phyloP scores from a whole-genome alignment of 441 rosid species.

The Gossypium davidsonii region DNA sequence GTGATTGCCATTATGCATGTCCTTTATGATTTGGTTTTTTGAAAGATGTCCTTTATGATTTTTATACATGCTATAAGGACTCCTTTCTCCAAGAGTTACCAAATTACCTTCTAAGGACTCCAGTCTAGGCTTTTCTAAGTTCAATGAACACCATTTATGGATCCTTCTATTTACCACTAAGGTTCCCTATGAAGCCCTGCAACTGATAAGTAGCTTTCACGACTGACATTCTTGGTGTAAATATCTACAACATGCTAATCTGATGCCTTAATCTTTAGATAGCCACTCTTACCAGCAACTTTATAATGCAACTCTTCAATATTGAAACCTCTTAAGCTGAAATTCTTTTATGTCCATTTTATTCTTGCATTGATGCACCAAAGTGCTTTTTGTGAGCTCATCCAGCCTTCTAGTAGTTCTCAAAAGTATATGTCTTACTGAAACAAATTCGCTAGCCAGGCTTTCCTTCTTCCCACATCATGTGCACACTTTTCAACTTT shows the following conservation, averaged over 20 bases:
- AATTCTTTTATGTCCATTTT: neutral
- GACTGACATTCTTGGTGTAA: neutral
- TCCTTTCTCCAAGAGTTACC: neutral
- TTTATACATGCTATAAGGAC: neutral
- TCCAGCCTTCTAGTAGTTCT: neutral
- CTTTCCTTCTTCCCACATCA: too few species aligned
- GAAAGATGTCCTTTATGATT: too few species aligned
- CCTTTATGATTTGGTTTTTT: too few species aligned
- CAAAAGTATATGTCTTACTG: too few species aligned
- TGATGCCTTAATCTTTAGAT: neutral
- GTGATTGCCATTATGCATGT: neutral
- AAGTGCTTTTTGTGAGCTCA: neutral
- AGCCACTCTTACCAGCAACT: too few species aligned
- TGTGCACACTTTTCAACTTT: too few species aligned
- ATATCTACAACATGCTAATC: neutral
- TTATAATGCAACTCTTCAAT: too few species aligned
- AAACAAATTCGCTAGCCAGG: too few species aligned
- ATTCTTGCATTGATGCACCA: neutral
- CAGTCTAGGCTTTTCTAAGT: neutral
- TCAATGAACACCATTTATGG: neutral
- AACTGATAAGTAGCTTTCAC: neutral
- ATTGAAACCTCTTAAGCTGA: too few species aligned
- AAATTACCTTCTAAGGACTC: neutral
- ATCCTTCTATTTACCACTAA: neutral
- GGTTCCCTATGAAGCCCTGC: neutral